These are phyloP conservation scores for Blastocystis sp. DNA, from an alignment of 352 stramenopile genomes.

Conservation along the genomic window DNA sequence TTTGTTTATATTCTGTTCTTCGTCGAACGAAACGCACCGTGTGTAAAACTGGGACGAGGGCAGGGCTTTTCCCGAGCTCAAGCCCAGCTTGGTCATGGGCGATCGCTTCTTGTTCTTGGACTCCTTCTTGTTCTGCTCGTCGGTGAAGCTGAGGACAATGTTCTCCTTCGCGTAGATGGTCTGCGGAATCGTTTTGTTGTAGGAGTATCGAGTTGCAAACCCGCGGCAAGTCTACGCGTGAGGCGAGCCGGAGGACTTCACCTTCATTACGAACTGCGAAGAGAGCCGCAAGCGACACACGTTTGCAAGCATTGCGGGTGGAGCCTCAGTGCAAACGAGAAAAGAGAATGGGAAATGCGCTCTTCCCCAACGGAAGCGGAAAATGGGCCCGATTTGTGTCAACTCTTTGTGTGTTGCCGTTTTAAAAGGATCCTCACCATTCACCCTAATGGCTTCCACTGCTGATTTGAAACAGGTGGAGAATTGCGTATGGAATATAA, in stretches of 20 bases:
- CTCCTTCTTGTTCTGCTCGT: not conserved
- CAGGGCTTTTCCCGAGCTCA: constrained; percentile 51
- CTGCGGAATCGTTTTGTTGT: constrained; percentile 67
- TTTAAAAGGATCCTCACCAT: not conserved
- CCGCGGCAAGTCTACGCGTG: constrained; percentile 10
- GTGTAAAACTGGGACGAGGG: constrained; percentile 12
- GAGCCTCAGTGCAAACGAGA: no score
- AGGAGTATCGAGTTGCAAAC: constrained; percentile 49
- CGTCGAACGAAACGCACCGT: constrained; percentile 18
- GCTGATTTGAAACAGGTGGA: not conserved
- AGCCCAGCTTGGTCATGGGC: constrained; percentile 23
- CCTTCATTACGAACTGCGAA: not conserved
- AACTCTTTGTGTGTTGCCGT: not conserved
- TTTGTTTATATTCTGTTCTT: constrained; percentile 51
- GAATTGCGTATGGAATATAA: not conserved
- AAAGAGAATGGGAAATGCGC: no score
- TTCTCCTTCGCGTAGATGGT: constrained; percentile 51
- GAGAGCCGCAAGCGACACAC: not conserved
- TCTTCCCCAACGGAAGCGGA: not conserved
- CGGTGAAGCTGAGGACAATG: constrained; percentile 9
- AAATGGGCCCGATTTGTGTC: not conserved
- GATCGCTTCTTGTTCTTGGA: not conserved
- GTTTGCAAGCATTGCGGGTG: no score
- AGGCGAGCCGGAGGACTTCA: not conserved
- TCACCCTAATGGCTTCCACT: not conserved